A percentile compares a stretch with the other conserved stretches of the same genome.
phyloP scores from a whole-genome alignment of 495 filamentous ascomycete species.

The Lentithecium fluviatile region DNA sequence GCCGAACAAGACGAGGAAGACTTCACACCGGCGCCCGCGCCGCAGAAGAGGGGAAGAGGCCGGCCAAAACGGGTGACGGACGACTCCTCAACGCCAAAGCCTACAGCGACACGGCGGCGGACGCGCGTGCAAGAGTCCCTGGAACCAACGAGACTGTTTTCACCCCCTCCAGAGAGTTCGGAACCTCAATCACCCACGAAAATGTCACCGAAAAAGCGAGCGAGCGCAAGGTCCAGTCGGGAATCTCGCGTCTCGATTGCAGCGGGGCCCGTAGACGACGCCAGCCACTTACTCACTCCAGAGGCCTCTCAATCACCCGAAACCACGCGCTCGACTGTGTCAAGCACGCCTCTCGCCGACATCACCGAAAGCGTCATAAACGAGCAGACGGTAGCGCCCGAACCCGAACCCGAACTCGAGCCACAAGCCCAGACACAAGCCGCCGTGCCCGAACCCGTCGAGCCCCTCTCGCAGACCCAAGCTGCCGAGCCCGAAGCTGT shows the following conservation, averaged over 20 bases:
- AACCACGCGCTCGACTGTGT: constrained; percentile 1
- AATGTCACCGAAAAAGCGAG: constrained; percentile 64
- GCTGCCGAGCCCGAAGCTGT: constrained; percentile 6
- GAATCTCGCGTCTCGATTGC: constrained; percentile 52
- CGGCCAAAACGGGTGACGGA: constrained; percentile 60
- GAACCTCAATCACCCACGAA: constrained; percentile 65
- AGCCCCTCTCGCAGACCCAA: no score
- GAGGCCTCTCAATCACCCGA: constrained; percentile 46
- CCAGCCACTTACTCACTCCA: constrained; percentile 54
- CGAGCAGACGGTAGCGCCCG: constrained; percentile 44
- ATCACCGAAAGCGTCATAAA: constrained; percentile 74
- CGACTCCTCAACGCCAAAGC: constrained; percentile 44
- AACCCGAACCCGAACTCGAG: background rate
- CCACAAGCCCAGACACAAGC: no score
- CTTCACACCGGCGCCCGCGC: constrained; percentile 75
- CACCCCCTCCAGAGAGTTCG: constrained; percentile 54
- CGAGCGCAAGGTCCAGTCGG: constrained; percentile 61
- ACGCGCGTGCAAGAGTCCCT: constrained; percentile 43
- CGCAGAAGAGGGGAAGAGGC: constrained; percentile 50
- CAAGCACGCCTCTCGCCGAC: constrained; percentile 68
- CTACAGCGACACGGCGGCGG: constrained; percentile 38
- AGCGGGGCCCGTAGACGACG: constrained; percentile 38
- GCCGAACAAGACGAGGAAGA: constrained; percentile 64
- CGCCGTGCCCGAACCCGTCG: no score
- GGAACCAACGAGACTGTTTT: constrained; percentile 61